Evolutionary conservation across 352 stramenopile genomes (phyloP).

Genomic region (Phytophthora rubi): DNA sequence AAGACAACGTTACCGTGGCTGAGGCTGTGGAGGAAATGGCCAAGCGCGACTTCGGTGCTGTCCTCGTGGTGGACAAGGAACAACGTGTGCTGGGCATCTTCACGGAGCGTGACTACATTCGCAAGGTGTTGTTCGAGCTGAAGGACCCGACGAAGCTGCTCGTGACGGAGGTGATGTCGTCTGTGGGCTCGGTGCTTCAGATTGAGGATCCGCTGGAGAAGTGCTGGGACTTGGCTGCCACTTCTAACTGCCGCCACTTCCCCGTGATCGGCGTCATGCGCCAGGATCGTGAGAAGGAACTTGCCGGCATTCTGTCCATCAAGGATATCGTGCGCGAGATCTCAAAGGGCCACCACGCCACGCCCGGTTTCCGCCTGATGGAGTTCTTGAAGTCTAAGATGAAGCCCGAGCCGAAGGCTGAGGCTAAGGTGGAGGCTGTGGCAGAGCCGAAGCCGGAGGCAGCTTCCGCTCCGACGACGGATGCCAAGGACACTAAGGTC

Average conservation of each 20-base stretch:
- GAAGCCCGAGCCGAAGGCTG: slow-evolving; percentile 48
- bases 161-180: slow-evolving; percentile 67
- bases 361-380: slow-evolving; percentile 79
- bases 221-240: slow-evolving; percentile 76
- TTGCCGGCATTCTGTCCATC: slow-evolving; percentile 83
- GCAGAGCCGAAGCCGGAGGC: slow-evolving; percentile 23
- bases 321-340: slow-evolving; percentile 90
- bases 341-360: slow-evolving; percentile 77
- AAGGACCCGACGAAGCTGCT: slow-evolving; percentile 64
- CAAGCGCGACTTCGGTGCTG: slow-evolving; percentile 80
- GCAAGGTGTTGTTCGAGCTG: slow-evolving; percentile 78
- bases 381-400: slow-evolving; percentile 88
- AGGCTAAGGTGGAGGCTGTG: slow-evolving; percentile 21
- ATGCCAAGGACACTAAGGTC: slow-evolving; percentile 17
- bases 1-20: slow-evolving; percentile 80
- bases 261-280: slow-evolving; percentile 79
- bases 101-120: slow-evolving; percentile 86
- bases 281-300: slow-evolving; percentile 80
- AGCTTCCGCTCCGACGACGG: slow-evolving; percentile 8
- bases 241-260: slow-evolving; percentile 81
- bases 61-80: slow-evolving; percentile 86
- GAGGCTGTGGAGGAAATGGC: slow-evolving; percentile 82
- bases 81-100: slow-evolving; percentile 86
- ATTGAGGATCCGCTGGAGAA: slow-evolving; percentile 83
- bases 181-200: slow-evolving; percentile 63